Conservation (phyloP, 208 protist genomes). For the Leishmania braziliensis region DNA sequence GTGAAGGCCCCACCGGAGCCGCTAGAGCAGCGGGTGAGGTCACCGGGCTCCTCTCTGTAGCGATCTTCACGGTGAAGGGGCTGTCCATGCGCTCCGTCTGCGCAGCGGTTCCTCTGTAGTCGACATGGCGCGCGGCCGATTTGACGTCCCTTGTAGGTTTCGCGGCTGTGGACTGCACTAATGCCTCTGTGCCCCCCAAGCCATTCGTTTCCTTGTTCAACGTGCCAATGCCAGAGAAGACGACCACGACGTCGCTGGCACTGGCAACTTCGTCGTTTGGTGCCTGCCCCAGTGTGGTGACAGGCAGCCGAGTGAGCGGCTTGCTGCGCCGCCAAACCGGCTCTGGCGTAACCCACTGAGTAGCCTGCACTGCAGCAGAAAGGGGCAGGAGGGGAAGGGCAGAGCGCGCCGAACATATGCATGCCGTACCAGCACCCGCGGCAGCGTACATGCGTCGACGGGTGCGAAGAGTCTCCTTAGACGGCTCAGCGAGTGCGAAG, state of each 20-base stretch:
- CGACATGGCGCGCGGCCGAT: too few species aligned
- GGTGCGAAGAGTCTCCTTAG: background rate
- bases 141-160: background rate
- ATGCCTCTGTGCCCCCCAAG: background rate
- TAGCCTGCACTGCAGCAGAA: background rate
- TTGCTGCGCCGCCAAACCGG: constrained; percentile 19
- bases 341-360: constrained; percentile 1
- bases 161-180: too few species aligned
- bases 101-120: background rate
- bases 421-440: background rate
- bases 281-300: background rate
- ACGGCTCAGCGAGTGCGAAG: background rate
- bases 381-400: constrained; percentile 1
- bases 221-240: background rate
- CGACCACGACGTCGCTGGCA: background rate
- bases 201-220: too few species aligned
- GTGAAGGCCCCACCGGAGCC: background rate
- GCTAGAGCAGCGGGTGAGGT: too few species aligned
- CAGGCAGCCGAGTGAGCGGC: constrained; percentile 6
- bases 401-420: background rate
- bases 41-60: background rate
- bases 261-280: background rate
- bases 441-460: background rate
- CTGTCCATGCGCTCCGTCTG: background rate
- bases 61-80: background rate